Evolutionary conservation across 2,329 filamentous ascomycete genomes (phyloP), one percentile per base, ranked within the genome.

Genomic region (Epichloe festucae): DNA sequence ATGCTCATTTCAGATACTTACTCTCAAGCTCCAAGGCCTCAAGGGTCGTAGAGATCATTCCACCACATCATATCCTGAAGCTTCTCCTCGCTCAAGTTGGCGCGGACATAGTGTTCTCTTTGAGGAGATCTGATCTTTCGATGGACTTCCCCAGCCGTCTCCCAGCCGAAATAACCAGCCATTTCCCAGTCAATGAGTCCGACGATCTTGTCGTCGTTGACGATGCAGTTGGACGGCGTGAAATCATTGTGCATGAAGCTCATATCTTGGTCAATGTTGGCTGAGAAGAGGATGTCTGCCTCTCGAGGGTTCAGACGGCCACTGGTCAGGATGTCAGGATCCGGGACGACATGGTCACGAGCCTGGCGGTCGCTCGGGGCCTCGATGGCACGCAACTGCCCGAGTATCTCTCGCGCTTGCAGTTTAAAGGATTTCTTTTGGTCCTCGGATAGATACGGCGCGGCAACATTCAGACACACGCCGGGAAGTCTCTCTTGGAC

Each of bases 401-500:
- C 6, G 5, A 52, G 40, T 10, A 52, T 52, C 5, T 44, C 15
- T 1, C 46, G 51, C 11, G 51, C 51, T 39, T 52, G 17, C 6
- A 44, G 2, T 5, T 52, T 52, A 7, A 49, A 49, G 8, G 31
- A n/a, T 49, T 57, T 56, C 7, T 36, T 53, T 40, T 47, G 34
- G 12, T 3, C 46, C n/a, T 48, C 19, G 1, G 64, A 62, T 1
- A 72, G 52, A 52, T 70, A 71, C 14, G 57, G 63, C 62, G 59
- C 66, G 23, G 69, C 68, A 35, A 70, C 61, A 54, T 55, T 58
- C 19, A 71, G 55, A 7, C 56, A 57, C 41, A 70, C 63, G 8
- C 67, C 69, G 2, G 66, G 62, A 40, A 71, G 54, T 52, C 67
- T 60, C 58, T 70, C 64, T 50, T 71, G 68, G 41, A 71, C 55